A percentile compares a stretch with the other conserved stretches of the same genome.
These are phyloP conservation scores for Flaveria brownii DNA, from an alignment of 129 eudicot species.

Conservation along the genomic window DNA sequence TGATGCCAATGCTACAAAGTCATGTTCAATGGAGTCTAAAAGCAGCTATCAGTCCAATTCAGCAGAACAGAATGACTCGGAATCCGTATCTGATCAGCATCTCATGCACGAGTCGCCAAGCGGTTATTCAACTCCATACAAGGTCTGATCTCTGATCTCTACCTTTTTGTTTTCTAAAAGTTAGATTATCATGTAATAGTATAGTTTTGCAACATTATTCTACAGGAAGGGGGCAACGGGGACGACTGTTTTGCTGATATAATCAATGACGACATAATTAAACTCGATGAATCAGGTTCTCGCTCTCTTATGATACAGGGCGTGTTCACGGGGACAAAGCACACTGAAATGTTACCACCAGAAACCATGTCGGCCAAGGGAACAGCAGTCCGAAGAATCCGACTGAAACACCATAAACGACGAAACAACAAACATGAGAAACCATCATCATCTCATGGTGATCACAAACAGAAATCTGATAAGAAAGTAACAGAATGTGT, in stretches of 20 bases:
- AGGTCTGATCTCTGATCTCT: constrained; percentile 23
- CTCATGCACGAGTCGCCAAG: constrained; percentile 20
- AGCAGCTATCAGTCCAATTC: constrained; percentile 62
- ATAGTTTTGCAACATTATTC: background rate
- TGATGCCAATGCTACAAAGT: constrained; percentile 36
- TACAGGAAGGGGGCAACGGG: constrained; percentile 43
- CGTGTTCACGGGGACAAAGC: constrained; percentile 18
- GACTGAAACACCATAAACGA: constrained; percentile 28
- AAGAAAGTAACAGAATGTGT: constrained; percentile 24
- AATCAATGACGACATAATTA: constrained; percentile 79
- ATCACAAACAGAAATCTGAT: constrained; percentile 6
- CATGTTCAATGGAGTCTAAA: constrained; percentile 45
- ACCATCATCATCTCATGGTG: background rate
- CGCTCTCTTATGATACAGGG: constrained; percentile 27
- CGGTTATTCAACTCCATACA: constrained; percentile 38
- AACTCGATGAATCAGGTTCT: constrained; percentile 56
- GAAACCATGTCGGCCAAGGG: constrained; percentile 46
- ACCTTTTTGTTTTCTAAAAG: background rate
- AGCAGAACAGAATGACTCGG: constrained; percentile 47
- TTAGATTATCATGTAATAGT: background rate
- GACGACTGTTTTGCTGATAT: constrained; percentile 83
- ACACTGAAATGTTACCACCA: constrained; percentile 24
- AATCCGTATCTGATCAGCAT: constrained; percentile 46
- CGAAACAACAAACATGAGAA: background rate
- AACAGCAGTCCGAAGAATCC: constrained; percentile 58